Evolutionary conservation across 1,284 basidiomycete genomes (phyloP).

Genomic region (Malassezia cuniculi): DNA sequence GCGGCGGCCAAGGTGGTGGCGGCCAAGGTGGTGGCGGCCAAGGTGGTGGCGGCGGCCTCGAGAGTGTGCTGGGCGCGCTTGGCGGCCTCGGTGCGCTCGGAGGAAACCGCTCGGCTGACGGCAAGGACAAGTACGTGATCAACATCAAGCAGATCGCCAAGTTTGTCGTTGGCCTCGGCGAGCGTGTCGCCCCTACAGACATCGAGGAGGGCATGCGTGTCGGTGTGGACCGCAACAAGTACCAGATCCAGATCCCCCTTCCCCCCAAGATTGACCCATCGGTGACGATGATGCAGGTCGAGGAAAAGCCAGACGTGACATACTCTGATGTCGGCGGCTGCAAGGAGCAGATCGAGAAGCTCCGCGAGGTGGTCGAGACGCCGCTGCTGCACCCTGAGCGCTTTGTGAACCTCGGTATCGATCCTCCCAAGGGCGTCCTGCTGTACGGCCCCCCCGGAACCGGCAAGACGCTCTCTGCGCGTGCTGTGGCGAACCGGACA

Average conservation of each 20-base stretch:
- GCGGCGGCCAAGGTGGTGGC: conserved; percentile 14
- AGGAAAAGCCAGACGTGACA: conserved; percentile 96
- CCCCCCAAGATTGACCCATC: conserved; percentile 98
- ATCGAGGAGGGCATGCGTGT: conserved; percentile 99
- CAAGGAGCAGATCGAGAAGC: conserved; percentile 99
- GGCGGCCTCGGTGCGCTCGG: conserved; percentile 21
- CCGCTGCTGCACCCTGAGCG: conserved; percentile 82
- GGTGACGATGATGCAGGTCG: conserved; percentile 99
- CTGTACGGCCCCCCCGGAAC: conserved; percentile 92
- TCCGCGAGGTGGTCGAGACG: conserved; percentile 94
- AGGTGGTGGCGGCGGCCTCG: conserved; percentile 22
- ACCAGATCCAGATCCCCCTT: conserved; percentile 99
- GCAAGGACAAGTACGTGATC: conserved; percentile 92
- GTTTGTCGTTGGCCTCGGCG: conserved; percentile 93
- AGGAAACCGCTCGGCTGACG: conserved; percentile 58
- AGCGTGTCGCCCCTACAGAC: conserved; percentile 90
- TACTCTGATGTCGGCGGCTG: conserved; percentile 97
- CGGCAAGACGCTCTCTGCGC: conserved; percentile 93
- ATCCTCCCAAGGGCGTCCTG: conserved; percentile 95
- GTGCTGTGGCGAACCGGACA: conserved; percentile 95
- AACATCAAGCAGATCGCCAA: conserved; percentile 99
- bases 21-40: conserved; percentile 12
- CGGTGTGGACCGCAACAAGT: conserved; percentile 85
- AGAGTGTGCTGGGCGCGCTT: conserved; percentile 25
- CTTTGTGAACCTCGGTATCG: conserved; percentile 94